Evolutionary conservation across 2,329 filamentous ascomycete genomes (phyloP), one percentile per base, ranked within the genome.

Genomic region (Penicillium sp.): DNA sequence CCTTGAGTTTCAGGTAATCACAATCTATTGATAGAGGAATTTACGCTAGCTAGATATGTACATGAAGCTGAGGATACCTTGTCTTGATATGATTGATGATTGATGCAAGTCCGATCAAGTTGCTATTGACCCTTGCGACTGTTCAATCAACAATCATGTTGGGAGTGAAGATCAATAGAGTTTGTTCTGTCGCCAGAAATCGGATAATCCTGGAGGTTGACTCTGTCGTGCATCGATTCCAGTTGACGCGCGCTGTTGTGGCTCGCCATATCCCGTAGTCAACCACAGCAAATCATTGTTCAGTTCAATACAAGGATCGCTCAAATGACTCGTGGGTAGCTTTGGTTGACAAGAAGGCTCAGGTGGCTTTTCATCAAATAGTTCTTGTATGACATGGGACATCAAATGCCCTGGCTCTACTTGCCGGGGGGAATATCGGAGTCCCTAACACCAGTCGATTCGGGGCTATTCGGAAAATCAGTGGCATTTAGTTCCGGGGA

Each of bases 141-240:
- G n/a, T 47, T 0, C 31, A 14, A n/a, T 62, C 12, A 59, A 54
- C 37, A 67, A 22, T 5, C 37, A 38, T n/a, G 8, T 37, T 38
- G 19, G n/a, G 11, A 17, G n/a, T 14, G 37, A 26, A 42, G n/a
- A 33, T 60, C 43, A 72, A 56, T 71, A 70, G 10, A 72, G 48
- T 53, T 53, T 65, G 33, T 65, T 66, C 37, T 58, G 56, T 36
- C 60, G 55, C 65, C 65, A 67, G 53, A 67, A 66, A 7, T 41
- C 51, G 26, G 55, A 41, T 28, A 57, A 46, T 10, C 30, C 17
- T 3, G 48, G 9, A 25, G 8, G n/a, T 10, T 46, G 22, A 17
- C 17, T 26, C n/a, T 11, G 22, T 14, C 16, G 19, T 12, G 30
- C 16, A n/a, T 19, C 26, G 17, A 16, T 11, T 30, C 2, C 30